Evolutionary conservation across 1,139 yeast genomes (phyloP).

Genomic region (Candida glucosophila): DNA sequence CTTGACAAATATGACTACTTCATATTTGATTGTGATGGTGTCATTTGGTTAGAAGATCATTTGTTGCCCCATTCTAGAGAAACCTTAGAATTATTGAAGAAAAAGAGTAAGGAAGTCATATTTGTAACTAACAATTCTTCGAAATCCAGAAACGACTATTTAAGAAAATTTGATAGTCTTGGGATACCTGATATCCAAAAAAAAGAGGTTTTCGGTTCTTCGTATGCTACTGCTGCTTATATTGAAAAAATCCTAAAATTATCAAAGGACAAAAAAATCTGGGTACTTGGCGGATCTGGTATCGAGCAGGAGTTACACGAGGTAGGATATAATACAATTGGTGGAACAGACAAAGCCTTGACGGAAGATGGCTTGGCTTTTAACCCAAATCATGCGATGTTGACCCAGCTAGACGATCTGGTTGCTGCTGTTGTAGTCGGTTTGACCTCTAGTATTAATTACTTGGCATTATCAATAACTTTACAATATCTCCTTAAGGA

Average conservation of each 20-base stretch:
- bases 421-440: constrained; percentile 93
- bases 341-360: constrained; percentile 31
- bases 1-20: constrained; percentile 31
- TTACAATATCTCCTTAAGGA: constrained; percentile 62
- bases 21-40: constrained; percentile 42
- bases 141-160: constrained; percentile 72
- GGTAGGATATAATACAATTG: constrained; percentile 33
- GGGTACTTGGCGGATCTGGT: constrained; percentile 41
- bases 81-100: constrained; percentile 27
- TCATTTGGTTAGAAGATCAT: constrained; percentile 42
- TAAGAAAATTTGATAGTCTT: constrained; percentile 62
- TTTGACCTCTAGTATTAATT: constrained; percentile 65
- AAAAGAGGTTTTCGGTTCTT: constrained; percentile 81
- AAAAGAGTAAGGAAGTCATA: constrained; percentile 49
- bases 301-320: constrained; percentile 35
- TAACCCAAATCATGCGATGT: constrained; percentile 23
- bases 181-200: constrained; percentile 58
- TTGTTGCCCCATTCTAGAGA: constrained; percentile 32
- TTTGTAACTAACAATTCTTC: constrained; percentile 96
- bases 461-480: constrained; percentile 73
- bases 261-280: constrained; percentile 46
- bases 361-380: constrained; percentile 23
- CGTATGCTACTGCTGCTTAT: constrained; percentile 87
- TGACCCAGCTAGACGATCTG: constrained; percentile 47
- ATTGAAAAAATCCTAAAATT: constrained; percentile 67